Evolutionary conservation across 495 filamentous ascomycete genomes (phyloP), one percentile per base, ranked within the genome.

Genomic region (Aspergillus conjunctus): DNA sequence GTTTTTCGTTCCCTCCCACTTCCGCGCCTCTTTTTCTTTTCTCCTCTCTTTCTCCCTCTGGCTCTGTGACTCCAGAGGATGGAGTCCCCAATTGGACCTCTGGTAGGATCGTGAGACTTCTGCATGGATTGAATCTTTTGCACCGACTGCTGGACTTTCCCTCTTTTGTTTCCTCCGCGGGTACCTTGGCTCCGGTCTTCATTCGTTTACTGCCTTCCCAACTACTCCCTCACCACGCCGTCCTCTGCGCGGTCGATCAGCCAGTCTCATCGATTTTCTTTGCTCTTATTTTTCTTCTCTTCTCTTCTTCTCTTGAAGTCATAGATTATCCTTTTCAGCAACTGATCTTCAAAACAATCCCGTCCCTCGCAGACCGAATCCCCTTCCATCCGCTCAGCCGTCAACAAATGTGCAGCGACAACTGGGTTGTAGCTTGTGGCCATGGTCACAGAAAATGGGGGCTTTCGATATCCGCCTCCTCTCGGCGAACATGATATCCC

Each of bases 361-460:
- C 21, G 10, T 41, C 14, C 31, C 45, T 39, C 9, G 33, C 26
- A 46, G 26, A 17, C 41, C 15, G 41, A 41, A 58, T 49, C 61
- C 33, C 33, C 58, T 46, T 48, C 51, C 56, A 26, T 33, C 54
- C 33, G 58, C 45, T 26, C 51, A 41, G 17, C 46, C 37, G 62
- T 65, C 67, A 70, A 77, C 74, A 70, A 80, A 80, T 80, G 77
- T 78, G 73, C 74, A 77, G 68, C 75, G 68, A 64, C 75, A 69
- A 68, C 73, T 77, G 71, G 68, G 67, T 73, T 59, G 67, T 65
- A 67, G 66, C 64, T 70, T 69, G 77, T 79, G 77, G 75, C 77
- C 74, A 80, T 80, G 77, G 77, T 77, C 77, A 80, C 76, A 73
- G 74, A 71, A 73, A 73, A 74, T 77, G 75, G 69, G 69, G 69